Evolutionary conservation across 2,329 filamentous ascomycete species (phyloP), one percentile per base, ranked within the genome.

Genomic region (Trichophyton verrucosum): DNA sequence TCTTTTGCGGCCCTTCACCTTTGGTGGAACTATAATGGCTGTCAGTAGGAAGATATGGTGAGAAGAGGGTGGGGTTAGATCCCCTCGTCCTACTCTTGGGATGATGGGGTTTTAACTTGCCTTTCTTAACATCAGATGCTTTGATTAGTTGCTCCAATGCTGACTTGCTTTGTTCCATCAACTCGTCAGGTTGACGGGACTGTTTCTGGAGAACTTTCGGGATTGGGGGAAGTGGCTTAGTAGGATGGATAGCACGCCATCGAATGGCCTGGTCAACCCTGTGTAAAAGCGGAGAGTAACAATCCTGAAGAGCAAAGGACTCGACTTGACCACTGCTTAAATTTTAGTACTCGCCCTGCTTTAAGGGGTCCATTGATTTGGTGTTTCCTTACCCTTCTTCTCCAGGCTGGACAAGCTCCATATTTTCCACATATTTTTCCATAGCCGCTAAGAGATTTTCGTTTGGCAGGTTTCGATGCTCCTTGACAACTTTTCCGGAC

Each of bases 401-500:
- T 67, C 95, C 87, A 53, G 79, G 81, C 8, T 81, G 86, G 68
- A 86, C 66, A 1, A 99, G 77, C 68, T 96, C 91, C 92, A 99
- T 96, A 6, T 83, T 84, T 71, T 97, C 90, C 6, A 99, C 90
- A 66, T 92, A 97, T 64, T 89, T 84, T 71, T 86, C 87, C 91
- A 99, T 97, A 0, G 90, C 87, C 57, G 86, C 77, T 60, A 83
- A 81, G 24, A 99, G 79, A 36, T 88, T 83, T 1, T 88, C 80
- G 8, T 78, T 86, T 0, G 94, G 94, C 1, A 99, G 78, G 62
- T 95, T 86, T 40, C 89, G 86, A 68, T 99, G 91, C 67, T 92
- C 85, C 9, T 83, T 88, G 57, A 96, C 77, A 7, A 82, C 81
- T 65, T 89, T 88, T 0, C 92, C 92, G 9, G 86, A 90, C n/a